A percentile compares a stretch with the other conserved stretches of the same genome.
Evolutionary conservation across 1,139 yeast genomes (phyloP).

Genomic region (Yamadazyma triangularis): DNA sequence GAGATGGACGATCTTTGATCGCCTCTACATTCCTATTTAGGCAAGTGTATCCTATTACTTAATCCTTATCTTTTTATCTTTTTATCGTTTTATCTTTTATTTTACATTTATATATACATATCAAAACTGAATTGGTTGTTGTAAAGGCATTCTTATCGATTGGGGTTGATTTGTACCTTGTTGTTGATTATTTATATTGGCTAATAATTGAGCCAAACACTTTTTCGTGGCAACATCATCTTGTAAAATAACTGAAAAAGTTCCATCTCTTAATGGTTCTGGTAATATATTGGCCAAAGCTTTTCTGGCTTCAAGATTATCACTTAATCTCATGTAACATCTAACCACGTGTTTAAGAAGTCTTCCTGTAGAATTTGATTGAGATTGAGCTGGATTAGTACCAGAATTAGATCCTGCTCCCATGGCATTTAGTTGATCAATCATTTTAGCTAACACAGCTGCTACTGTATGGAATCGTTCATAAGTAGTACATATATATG

Average conservation of each 20-base stretch:
- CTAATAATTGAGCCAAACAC: slow-evolving; percentile 77
- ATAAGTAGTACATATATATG: slow-evolving; percentile 90
- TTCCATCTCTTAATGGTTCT: slow-evolving; percentile 84
- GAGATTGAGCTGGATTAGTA: slow-evolving; percentile 23
- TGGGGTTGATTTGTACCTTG: not conserved
- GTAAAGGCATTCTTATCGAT: too few species aligned
- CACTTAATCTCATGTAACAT: slow-evolving; percentile 87
- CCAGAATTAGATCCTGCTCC: too few species aligned
- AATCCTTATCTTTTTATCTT: too few species aligned
- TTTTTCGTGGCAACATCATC: slow-evolving; percentile 89
- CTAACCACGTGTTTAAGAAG: slow-evolving; percentile 89
- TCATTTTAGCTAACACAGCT: slow-evolving; percentile 83
- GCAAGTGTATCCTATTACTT: too few species aligned
- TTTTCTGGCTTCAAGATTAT: slow-evolving; percentile 85
- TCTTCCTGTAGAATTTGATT: slow-evolving; percentile 58
- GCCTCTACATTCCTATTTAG: too few species aligned
- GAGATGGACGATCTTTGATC: too few species aligned
- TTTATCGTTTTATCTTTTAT: too few species aligned
- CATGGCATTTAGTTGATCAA: slow-evolving; percentile 57
- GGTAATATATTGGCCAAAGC: slow-evolving; percentile 84
- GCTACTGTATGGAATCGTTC: slow-evolving; percentile 95
- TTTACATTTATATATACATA: too few species aligned
- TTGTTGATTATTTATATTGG: slow-evolving; percentile 52
- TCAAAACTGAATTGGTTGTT: too few species aligned
- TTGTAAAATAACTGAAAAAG: slow-evolving; percentile 71